These are phyloP conservation scores for Macrophomina pseudophaseolina DNA, from an alignment of 2,329 filamentous ascomycete species.

Conservation along the genomic window DNA sequence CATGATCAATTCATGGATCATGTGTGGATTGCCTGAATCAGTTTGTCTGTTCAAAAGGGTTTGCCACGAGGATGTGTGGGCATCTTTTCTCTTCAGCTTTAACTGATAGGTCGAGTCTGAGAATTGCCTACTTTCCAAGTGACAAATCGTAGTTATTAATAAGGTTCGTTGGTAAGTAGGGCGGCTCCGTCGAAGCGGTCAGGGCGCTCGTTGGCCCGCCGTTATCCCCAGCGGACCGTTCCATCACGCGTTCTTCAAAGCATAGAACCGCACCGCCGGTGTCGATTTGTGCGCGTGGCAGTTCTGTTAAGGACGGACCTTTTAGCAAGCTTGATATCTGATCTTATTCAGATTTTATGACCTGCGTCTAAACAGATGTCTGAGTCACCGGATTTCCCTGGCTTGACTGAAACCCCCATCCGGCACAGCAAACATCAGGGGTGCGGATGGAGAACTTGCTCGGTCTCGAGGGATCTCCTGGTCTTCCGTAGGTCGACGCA, in stretches of 20 bases:
- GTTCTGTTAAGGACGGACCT: too few relatives aligned
- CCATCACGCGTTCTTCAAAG: neutral
- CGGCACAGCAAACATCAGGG: neutral
- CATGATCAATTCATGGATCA: neutral
- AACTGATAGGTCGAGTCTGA: neutral
- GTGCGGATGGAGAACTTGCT: neutral
- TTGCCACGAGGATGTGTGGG: conserved; percentile 1
- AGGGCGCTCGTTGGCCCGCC: neutral
- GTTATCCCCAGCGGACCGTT: neutral
- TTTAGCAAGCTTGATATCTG: too few relatives aligned
- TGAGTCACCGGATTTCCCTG: neutral
- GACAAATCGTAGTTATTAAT: neutral
- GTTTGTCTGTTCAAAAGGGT: neutral
- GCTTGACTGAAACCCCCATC: neutral
- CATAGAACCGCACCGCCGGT: neutral
- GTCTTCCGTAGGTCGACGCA: neutral
- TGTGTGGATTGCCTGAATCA: neutral
- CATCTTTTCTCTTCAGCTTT: neutral
- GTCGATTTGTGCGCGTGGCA: neutral
- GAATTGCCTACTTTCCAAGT: neutral
- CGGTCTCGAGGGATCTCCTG: neutral
- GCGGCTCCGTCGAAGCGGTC: neutral
- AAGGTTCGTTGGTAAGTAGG: neutral
- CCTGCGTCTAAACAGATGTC: too few relatives aligned
- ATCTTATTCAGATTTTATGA: too few relatives aligned